A percentile compares a stretch with the other conserved stretches of the same genome.
Conservation (phyloP, 306 rosid species). For the Dalbergia cochinchinensis region DNA sequence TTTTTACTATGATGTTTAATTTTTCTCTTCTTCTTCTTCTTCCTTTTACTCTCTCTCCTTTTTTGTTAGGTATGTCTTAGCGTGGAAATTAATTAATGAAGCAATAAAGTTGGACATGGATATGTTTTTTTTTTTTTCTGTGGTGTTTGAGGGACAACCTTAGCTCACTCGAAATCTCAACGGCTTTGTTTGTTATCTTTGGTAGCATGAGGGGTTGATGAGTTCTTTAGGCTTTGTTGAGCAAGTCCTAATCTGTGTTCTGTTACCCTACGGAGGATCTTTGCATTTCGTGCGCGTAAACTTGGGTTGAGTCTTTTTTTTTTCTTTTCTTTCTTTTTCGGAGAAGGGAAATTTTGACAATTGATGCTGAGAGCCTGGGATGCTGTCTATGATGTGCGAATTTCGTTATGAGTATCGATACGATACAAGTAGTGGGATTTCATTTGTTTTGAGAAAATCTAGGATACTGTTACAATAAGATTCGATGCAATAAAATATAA, state of each 20-base stretch:
- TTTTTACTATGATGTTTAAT: background rate
- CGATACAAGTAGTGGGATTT: too few relatives aligned
- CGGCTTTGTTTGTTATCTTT: background rate
- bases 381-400: too few relatives aligned
- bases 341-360: background rate
- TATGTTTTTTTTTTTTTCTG: background rate
- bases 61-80: background rate
- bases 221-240: background rate
- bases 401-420: too few relatives aligned
- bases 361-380: background rate
- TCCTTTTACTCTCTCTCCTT: background rate
- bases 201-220: background rate
- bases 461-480: too few relatives aligned
- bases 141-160: background rate
- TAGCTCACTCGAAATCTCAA: background rate
- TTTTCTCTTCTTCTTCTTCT: too few relatives aligned
- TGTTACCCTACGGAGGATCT: conserved; percentile 7
- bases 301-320: conserved; percentile 15
- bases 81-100: too few relatives aligned
- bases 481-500: too few relatives aligned
- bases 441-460: too few relatives aligned
- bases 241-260: background rate
- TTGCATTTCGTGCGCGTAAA: conserved; percentile 22
- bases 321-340: background rate
- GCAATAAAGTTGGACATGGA: background rate